A percentile compares a stretch with the other conserved stretches of the same genome.
Evolutionary conservation across 306 rosid genomes (phyloP).

Genomic region (Trifolium subterraneum): DNA sequence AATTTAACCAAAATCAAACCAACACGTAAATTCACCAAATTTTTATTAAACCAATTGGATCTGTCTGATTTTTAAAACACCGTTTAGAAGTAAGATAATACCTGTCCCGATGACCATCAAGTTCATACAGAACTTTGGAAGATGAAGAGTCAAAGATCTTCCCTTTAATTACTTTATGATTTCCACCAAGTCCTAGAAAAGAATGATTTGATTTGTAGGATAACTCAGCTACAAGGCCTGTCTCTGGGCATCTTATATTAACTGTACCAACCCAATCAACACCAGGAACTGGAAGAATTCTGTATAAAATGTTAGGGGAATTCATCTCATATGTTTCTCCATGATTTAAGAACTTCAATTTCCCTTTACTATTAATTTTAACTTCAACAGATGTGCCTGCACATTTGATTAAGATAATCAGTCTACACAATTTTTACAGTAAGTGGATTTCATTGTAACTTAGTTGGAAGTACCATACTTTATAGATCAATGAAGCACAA

Average conservation of each 20-base stretch:
- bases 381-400: constrained; percentile 82
- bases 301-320: constrained; percentile 64
- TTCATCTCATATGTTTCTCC: constrained; percentile 89
- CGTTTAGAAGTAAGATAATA: constrained; percentile 14
- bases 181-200: constrained; percentile 70
- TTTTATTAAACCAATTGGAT: no score
- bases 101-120: constrained; percentile 96
- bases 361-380: constrained; percentile 67
- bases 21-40: no score
- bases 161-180: constrained; percentile 70
- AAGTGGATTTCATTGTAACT: not conserved
- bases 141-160: constrained; percentile 63
- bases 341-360: constrained; percentile 71
- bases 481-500: no score
- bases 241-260: constrained; percentile 61
- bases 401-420: constrained; percentile 6
- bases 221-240: constrained; percentile 73
- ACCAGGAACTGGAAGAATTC: constrained; percentile 63
- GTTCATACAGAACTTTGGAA: constrained; percentile 61
- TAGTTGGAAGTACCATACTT: no score
- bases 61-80: no score
- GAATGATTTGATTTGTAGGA: constrained; percentile 52
- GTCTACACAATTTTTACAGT: not conserved
- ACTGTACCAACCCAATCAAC: constrained; percentile 77
- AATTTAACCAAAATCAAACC: no score